These are phyloP conservation scores for Candolleomyces eurysporus DNA, from an alignment of 768 basidiomycete genomes.

Conservation along the genomic window DNA sequence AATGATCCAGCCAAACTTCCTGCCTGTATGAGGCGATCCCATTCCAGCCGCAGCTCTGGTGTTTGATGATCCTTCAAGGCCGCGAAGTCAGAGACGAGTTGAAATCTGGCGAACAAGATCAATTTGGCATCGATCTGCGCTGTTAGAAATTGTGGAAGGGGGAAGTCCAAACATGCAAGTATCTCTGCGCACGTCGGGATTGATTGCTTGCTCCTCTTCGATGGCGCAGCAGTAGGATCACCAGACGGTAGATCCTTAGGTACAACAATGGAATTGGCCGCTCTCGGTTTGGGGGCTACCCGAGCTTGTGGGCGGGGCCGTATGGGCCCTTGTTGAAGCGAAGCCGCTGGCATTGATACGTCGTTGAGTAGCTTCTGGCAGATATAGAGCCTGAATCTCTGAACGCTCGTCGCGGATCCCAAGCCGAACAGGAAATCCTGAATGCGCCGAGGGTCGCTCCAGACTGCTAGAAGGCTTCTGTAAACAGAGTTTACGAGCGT, in stretches of 20 bases:
- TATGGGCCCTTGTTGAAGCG: neutral
- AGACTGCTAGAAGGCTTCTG: conserved; percentile 29
- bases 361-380: conserved; percentile 35
- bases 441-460: conserved; percentile 19
- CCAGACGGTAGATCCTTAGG: neutral
- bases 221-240: neutral
- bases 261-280: neutral
- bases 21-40: conserved; percentile 8
- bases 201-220: neutral
- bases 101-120: conserved; percentile 4
- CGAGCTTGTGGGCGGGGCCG: conserved; percentile 10
- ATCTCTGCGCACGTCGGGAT: neutral
- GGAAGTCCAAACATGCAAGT: neutral
- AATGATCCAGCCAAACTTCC: conserved; percentile 1
- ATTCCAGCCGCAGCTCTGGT: conserved; percentile 3
- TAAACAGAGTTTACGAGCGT: conserved; percentile 35
- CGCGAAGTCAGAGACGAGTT: conserved; percentile 2
- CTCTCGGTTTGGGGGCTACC: conserved; percentile 1
- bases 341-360: neutral
- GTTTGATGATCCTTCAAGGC: neutral
- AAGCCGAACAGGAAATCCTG: conserved; percentile 30
- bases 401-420: conserved; percentile 28
- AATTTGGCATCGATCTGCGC: neutral
- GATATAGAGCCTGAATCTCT: conserved; percentile 39
- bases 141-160: neutral